Evolutionary conservation across 2,329 filamentous ascomycete genomes (phyloP).

Genomic region (Colletotrichum trifolii): DNA sequence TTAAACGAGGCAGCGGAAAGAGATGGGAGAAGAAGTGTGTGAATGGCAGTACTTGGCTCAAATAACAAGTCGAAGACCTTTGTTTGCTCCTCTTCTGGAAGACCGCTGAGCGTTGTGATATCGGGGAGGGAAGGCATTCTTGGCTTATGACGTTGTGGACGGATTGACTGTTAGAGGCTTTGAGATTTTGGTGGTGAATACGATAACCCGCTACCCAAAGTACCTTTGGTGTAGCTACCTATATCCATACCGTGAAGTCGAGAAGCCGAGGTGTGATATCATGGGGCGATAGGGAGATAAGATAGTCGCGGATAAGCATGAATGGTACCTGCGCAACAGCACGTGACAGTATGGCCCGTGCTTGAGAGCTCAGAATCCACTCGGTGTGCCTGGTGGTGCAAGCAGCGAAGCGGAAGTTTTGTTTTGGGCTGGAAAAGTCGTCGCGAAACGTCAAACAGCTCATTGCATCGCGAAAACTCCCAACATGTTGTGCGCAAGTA

Average conservation of each 20-base stretch:
- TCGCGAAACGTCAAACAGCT: conserved; percentile 24
- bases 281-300: conserved; percentile 23
- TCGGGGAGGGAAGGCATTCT: conserved; percentile 61
- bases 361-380: conserved; percentile 19
- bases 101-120: conserved; percentile 64
- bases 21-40: conserved; percentile 75
- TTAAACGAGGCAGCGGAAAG: conserved; percentile 67
- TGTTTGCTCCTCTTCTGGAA: conserved; percentile 65
- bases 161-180: too few relatives aligned
- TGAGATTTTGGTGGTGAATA: too few relatives aligned
- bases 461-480: conserved; percentile 20
- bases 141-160: too few relatives aligned
- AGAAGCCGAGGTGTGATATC: conserved; percentile 17
- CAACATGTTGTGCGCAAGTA: conserved; percentile 50
- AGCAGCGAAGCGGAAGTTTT: conserved; percentile 37
- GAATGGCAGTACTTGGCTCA: conserved; percentile 81
- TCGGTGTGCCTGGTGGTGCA: background rate
- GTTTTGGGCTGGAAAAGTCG: conserved; percentile 34
- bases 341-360: conserved; percentile 34
- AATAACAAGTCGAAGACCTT: conserved; percentile 81
- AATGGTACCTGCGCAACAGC: background rate
- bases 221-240: too few relatives aligned
- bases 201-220: too few relatives aligned
- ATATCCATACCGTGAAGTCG: background rate
- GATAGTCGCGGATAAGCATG: background rate